Evolutionary conservation across 148 eudicot species (phyloP).

Genomic region (Rhododendron molle): DNA sequence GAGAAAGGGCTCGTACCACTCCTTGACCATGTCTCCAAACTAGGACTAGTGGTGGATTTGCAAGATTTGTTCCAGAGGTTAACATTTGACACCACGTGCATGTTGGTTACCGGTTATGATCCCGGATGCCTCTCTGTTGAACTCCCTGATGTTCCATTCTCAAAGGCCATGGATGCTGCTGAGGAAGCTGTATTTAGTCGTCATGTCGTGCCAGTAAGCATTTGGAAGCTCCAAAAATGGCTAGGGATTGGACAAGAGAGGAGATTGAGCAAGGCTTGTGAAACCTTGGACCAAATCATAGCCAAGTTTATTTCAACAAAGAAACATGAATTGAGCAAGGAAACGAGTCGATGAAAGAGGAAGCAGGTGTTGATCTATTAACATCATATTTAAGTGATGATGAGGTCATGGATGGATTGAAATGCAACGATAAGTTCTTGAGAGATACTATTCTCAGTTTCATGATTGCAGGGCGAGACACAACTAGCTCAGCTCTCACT

Average conservation of each 20-base stretch:
- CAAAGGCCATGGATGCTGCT: background rate
- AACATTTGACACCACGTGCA: background rate
- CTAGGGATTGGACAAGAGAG: background rate
- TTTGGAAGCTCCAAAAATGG: background rate
- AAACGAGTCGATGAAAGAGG: background rate
- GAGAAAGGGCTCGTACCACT: background rate
- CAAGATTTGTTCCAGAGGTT: background rate
- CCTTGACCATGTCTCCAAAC: background rate
- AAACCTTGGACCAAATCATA: background rate
- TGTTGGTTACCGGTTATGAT: background rate
- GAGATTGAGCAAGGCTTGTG: background rate
- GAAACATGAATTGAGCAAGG: background rate
- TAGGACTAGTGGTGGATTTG: background rate
- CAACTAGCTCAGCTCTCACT: background rate
- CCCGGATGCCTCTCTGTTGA: background rate
- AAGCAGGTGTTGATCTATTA: background rate
- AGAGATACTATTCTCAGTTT: background rate
- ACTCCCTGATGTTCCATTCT: background rate
- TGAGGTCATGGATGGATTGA: background rate
- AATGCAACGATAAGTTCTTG: background rate
- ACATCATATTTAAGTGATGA: background rate
- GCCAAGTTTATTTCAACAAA: background rate
- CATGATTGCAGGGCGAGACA: background rate
- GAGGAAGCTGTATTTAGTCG: background rate
- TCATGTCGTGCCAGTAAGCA: background rate